These are phyloP conservation scores for Backusella macrospora DNA, from an alignment of 192 early-diverging fungal species.

Conservation along the genomic window DNA sequence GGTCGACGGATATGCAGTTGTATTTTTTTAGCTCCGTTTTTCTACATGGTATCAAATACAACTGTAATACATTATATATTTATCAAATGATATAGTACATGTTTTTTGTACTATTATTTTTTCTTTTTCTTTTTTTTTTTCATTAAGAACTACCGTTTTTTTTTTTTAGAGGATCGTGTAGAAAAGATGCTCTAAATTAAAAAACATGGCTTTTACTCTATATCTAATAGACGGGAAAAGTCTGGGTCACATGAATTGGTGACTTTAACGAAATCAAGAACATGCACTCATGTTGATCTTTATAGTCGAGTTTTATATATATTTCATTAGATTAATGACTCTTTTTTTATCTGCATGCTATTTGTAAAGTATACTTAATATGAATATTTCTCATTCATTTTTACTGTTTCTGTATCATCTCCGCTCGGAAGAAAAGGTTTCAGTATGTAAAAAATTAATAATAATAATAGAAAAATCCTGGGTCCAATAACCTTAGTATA, in stretches of 20 bases:
- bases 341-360: too few relatives aligned
- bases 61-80: not conserved
- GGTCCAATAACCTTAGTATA: not conserved
- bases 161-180: not conserved
- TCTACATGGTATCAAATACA: not conserved
- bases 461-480: not conserved
- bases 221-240: not conserved
- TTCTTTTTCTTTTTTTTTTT: too few relatives aligned
- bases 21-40: not conserved
- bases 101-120: slow-evolving; percentile 5
- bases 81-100: not conserved
- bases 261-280: slow-evolving; percentile 5
- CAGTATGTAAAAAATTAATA: not conserved
- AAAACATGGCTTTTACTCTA: not conserved
- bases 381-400: too few relatives aligned
- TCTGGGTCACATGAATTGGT: not conserved
- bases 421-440: slow-evolving; percentile 3
- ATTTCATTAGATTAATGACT: not conserved
- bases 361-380: too few relatives aligned
- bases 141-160: not conserved
- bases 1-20: not conserved
- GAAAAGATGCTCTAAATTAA: not conserved
- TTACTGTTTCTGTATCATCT: not conserved
- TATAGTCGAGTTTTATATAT: not conserved
- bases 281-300: not conserved